Conservation (phyloP, 2,329 filamentous ascomycete genomes). For the Thelonectria blattea region DNA sequence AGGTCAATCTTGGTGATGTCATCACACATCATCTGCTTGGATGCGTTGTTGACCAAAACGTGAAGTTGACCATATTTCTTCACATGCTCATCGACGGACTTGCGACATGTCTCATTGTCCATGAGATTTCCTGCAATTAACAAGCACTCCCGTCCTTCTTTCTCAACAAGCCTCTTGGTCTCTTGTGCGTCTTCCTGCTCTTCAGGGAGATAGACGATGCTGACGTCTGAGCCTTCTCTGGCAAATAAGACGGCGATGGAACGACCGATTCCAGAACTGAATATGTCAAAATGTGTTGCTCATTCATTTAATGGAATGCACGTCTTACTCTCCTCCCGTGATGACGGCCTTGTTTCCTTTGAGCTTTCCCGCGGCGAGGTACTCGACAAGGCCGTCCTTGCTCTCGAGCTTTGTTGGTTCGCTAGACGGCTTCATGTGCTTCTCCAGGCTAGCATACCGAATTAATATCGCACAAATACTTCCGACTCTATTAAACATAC, state of each 20-base stretch:
- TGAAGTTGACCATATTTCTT: slow-evolving; percentile 53
- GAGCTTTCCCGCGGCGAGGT: slow-evolving; percentile 48
- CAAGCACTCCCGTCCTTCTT: slow-evolving; percentile 54
- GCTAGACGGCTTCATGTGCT: neutral
- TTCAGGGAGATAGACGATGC: slow-evolving; percentile 60
- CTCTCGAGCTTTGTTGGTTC: neutral
- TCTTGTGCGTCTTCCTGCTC: slow-evolving; percentile 62
- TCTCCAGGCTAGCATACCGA: neutral
- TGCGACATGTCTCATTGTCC: slow-evolving; percentile 55
- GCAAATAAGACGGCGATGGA: slow-evolving; percentile 62
- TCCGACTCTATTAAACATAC: neutral
- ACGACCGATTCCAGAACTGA: slow-evolving; percentile 60
- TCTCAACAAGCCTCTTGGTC: slow-evolving; percentile 59
- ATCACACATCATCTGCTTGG: slow-evolving; percentile 59
- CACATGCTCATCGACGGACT: slow-evolving; percentile 59
- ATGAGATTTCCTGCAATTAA: slow-evolving; percentile 56
- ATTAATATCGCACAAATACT: neutral
- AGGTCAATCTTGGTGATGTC: slow-evolving; percentile 61
- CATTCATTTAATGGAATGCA: accelerated
- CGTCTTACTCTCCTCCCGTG: slow-evolving; percentile 60
- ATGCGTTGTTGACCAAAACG: slow-evolving; percentile 65
- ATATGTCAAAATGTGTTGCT: neutral
- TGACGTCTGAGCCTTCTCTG: slow-evolving; percentile 62
- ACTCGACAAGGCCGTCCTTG: neutral
- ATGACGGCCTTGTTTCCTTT: slow-evolving; percentile 58